These are phyloP conservation scores for Rhododendron griersonianum DNA, from an alignment of 148 eudicot genomes.

Conservation along the genomic window DNA sequence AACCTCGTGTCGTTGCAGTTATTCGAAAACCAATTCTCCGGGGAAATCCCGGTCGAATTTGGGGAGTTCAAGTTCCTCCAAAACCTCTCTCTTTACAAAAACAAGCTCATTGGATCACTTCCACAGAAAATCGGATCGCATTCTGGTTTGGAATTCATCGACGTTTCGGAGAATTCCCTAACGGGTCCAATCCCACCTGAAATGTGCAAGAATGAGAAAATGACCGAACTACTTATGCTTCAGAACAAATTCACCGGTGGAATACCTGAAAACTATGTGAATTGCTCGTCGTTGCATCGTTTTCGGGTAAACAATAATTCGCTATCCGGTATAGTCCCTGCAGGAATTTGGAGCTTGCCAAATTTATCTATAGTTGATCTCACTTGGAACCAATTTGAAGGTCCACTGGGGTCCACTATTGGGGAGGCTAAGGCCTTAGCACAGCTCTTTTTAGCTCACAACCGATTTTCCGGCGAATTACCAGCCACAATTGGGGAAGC, in stretches of 20 bases:
- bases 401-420: constrained; percentile 16
- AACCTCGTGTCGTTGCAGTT: constrained; percentile 28
- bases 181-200: constrained; percentile 33
- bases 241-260: constrained; percentile 36
- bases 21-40: constrained; percentile 34
- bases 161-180: constrained; percentile 26
- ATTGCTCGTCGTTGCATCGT: constrained; percentile 26
- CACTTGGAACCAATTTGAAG: constrained; percentile 27
- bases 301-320: constrained; percentile 29
- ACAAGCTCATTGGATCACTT: constrained; percentile 25
- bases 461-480: constrained; percentile 28
- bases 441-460: constrained; percentile 27
- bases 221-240: constrained; percentile 19
- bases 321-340: constrained; percentile 32
- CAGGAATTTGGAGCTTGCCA: constrained; percentile 38
- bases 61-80: constrained; percentile 30
- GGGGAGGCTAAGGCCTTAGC: constrained; percentile 31
- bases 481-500: constrained; percentile 23
- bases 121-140: constrained; percentile 34
- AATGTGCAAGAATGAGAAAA: constrained; percentile 34
- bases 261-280: constrained; percentile 29
- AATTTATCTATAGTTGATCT: constrained; percentile 26
- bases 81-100: constrained; percentile 26
- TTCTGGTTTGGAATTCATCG: constrained; percentile 19
- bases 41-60: constrained; percentile 31